These are phyloP conservation scores for Bipolaris sorokiniana DNA, from an alignment of 2,329 filamentous ascomycete genomes.

Conservation along the genomic window DNA sequence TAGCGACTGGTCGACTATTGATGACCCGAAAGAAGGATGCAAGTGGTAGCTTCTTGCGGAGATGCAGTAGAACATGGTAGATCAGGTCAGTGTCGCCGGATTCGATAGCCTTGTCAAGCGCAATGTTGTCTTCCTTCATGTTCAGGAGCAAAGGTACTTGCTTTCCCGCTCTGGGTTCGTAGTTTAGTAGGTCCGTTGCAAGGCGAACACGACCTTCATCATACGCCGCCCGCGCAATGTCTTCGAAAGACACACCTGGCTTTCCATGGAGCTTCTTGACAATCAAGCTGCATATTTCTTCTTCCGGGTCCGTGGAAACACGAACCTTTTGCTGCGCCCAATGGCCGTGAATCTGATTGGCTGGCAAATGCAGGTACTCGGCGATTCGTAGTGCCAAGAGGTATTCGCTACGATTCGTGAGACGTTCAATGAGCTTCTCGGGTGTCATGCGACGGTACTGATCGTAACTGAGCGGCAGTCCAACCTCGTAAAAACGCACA, in stretches of 20 bases:
- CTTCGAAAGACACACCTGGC: slow-evolving; percentile 91
- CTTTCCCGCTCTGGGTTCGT: slow-evolving; percentile 92
- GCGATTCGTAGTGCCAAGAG: slow-evolving; percentile 87
- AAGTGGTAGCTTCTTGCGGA: slow-evolving; percentile 88
- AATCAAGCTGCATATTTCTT: slow-evolving; percentile 82
- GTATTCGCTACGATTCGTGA: slow-evolving; percentile 90
- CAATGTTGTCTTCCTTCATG: slow-evolving; percentile 95
- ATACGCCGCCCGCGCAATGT: slow-evolving; percentile 90
- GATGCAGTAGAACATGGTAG: slow-evolving; percentile 83
- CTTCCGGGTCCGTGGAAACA: slow-evolving; percentile 81
- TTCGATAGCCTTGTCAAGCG: slow-evolving; percentile 94
- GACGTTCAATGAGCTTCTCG: slow-evolving; percentile 81
- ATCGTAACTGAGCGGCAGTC: slow-evolving; percentile 88
- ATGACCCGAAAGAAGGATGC: slow-evolving; percentile 92
- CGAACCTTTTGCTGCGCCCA: slow-evolving; percentile 97
- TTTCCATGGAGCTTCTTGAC: slow-evolving; percentile 87
- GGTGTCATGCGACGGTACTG: slow-evolving; percentile 91
- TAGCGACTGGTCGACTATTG: slow-evolving; percentile 82
- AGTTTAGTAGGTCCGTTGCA: slow-evolving; percentile 88
- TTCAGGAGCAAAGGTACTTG: slow-evolving; percentile 91
- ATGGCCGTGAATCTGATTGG: slow-evolving; percentile 91
- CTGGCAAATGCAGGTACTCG: slow-evolving; percentile 82
- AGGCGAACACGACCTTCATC: slow-evolving; percentile 90
- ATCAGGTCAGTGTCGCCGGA: slow-evolving; percentile 93
- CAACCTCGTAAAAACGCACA: slow-evolving; percentile 87